Percentiles rank a stretch among this genome's conserved stretches.
Evolutionary conservation across 345 rosid species (phyloP).

Genomic region (Citrus sp.): DNA sequence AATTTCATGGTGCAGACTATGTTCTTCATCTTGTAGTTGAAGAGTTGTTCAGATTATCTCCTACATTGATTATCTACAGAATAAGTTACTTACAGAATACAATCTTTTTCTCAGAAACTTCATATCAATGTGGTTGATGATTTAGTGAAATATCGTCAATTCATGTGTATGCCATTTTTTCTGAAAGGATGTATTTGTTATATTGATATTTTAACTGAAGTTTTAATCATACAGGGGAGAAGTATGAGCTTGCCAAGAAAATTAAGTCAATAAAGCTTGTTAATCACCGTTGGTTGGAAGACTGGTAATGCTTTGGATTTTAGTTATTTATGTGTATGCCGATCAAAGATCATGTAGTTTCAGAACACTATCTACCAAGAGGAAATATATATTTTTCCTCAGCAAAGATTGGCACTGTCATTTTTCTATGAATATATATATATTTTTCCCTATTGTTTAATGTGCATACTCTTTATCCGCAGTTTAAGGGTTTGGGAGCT

Average conservation of each 20-base stretch:
- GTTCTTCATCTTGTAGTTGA: neutral
- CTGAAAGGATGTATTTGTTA: too few species aligned
- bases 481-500: conserved; percentile 88
- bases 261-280: conserved; percentile 73
- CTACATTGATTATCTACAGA: neutral
- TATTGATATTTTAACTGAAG: neutral
- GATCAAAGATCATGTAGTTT: neutral
- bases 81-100: neutral
- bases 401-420: neutral
- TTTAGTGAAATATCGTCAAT: neutral
- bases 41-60: neutral
- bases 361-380: neutral
- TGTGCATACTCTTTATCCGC: conserved; percentile 17
- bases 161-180: neutral
- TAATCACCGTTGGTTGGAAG: conserved; percentile 91
- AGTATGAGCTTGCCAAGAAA: conserved; percentile 87
- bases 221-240: conserved; percentile 60
- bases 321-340: neutral
- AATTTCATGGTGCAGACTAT: neutral
- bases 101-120: neutral
- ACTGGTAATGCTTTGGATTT: conserved; percentile 52
- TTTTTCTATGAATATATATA: neutral
- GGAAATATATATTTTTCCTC: too few species aligned
- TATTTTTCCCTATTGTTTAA: conserved; percentile 1
- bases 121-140: neutral